These are phyloP conservation scores for Acanthochlamys bracteata DNA, from an alignment of 106 monocot genomes.

Conservation along the genomic window DNA sequence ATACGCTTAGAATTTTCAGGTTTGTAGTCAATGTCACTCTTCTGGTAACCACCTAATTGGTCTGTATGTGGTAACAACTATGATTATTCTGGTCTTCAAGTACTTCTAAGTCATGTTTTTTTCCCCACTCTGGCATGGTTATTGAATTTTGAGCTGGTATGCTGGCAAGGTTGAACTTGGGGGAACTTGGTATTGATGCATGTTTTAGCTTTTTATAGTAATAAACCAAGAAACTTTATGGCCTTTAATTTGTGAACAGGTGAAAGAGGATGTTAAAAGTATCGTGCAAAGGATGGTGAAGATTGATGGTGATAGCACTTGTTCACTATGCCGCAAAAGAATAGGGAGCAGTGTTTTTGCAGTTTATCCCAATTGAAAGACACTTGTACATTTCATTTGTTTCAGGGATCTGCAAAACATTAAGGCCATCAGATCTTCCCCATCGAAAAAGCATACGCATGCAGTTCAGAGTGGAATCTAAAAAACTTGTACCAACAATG, in stretches of 20 bases:
- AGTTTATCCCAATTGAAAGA: conserved; percentile 94
- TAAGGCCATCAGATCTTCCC: conserved; percentile 34
- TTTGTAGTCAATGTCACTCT: conserved; percentile 17
- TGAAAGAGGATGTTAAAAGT: conserved; percentile 83
- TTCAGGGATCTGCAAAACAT: conserved; percentile 71
- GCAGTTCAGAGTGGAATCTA: background rate
- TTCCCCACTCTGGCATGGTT: too few species aligned
- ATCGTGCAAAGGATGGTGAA: conserved; percentile 55
- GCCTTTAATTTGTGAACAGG: conserved; percentile 28
- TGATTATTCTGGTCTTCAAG: too few species aligned
- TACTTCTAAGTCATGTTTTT: too few species aligned
- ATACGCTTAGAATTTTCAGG: conserved; percentile 87
- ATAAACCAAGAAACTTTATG: background rate
- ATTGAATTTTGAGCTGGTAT: too few species aligned
- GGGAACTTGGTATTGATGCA: background rate
- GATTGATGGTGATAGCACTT: conserved; percentile 79
- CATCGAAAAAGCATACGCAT: conserved; percentile 8
- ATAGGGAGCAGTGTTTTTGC: conserved; percentile 95
- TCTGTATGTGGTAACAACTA: background rate
- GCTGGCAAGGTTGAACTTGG: too few species aligned
- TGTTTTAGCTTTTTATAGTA: background rate
- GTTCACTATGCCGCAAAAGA: conserved; percentile 82
- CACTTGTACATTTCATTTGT: conserved; percentile 96
- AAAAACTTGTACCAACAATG: background rate
- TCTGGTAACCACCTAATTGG: background rate